These are phyloP conservation scores for Mallotus repandus DNA, from an alignment of 441 rosid species.

Conservation along the genomic window DNA sequence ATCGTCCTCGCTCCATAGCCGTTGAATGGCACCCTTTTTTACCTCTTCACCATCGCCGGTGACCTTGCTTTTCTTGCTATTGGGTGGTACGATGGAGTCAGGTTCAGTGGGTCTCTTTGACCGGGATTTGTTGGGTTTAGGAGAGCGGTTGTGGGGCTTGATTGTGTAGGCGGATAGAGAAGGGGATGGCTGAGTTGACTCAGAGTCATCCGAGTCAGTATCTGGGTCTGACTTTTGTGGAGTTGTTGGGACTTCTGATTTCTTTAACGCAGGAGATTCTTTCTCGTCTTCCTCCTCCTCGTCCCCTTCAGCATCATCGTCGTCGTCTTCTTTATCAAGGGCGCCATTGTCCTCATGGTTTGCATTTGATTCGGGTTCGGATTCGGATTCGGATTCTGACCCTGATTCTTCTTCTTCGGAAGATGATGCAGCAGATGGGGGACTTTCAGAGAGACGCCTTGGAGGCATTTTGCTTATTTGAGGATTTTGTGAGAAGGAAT, in stretches of 20 bases:
- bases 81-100: neutral
- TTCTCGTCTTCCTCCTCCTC: neutral
- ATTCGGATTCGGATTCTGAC: conserved; percentile 3
- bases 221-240: conserved; percentile 15
- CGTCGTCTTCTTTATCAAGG: conserved; percentile 5
- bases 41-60: conserved; percentile 5
- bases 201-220: conserved; percentile 27
- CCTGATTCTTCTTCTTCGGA: conserved; percentile 16
- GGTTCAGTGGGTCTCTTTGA: conserved; percentile 15
- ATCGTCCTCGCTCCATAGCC: conserved; percentile 48
- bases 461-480: conserved; percentile 23
- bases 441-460: conserved; percentile 15
- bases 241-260: neutral
- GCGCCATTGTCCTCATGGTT: neutral
- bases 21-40: conserved; percentile 21
- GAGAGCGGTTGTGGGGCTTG: conserved; percentile 20
- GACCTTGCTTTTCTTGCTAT: neutral
- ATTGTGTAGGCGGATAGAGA: conserved; percentile 27
- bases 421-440: neutral
- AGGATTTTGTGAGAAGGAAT: neutral
- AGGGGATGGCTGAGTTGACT: conserved; percentile 30
- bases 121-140: conserved; percentile 4
- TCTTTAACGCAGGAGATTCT: conserved; percentile 8
- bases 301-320: neutral
- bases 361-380: neutral